Evolutionary conservation across 441 rosid genomes (phyloP), one percentile per base, ranked within the genome.

Genomic region (Gossypium schwendimanii): DNA sequence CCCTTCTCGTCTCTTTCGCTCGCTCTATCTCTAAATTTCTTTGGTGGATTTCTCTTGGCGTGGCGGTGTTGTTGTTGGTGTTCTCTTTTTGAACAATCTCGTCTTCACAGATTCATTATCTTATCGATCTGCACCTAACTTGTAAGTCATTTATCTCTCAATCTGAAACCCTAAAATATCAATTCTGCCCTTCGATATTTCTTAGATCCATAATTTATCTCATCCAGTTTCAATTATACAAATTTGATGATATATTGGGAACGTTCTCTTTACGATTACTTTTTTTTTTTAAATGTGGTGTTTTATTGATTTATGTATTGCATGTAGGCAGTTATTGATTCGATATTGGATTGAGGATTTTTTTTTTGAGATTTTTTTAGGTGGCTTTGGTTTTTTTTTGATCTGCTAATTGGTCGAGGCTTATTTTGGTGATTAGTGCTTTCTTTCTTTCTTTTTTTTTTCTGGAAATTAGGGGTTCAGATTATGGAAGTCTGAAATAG

Each of bases 61-160:
- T 31, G 52, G 72, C 55, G 63, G 8, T 63, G 47, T 47, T 11
- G 33, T 57, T 58, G 62, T 26, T 58, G 62, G 33, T 55, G 62
- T 75, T 61, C 33, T 53, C 39, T 31, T 53, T 31, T 31, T 63
- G 71, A 77, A 63, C 72, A 44, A 60, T 63, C 73, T 63, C 84
- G 64, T 77, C 84, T 77, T 81, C 79, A 26, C 76, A 78, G 79
- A 74, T 57, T 78, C 73, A 73, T 71, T 59, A 49, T 39, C 72
- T 68, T 65, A 44, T 72, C 82, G 80, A 82, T 84, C 83, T 53
- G 6, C 14, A 36, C 2, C 6, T 17, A 61, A 67, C 80, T 28
- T 74, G 90, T 89, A 78, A 76, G 92, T 85, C 60, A 15, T 31
- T 47, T 73, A 49, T 21, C 64, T 75, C 69, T 44, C 60, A 41